Base-by-base conservation (phyloP, 768 basidiomycete genomes). In the Lentinus tigrinus region DNA sequence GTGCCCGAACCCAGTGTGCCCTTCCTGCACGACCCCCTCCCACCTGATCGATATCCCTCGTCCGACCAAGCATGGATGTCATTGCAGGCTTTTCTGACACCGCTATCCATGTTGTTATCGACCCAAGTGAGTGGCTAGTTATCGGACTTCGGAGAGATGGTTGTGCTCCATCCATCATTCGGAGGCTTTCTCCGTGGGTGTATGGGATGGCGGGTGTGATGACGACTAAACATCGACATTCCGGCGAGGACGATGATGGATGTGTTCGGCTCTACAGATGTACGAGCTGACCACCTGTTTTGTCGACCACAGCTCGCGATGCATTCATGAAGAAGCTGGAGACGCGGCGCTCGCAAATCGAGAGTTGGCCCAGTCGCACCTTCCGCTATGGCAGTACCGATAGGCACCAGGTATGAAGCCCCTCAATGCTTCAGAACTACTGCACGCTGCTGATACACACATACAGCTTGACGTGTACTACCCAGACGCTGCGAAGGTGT, bases 401-500 rank as follows among this genome's bases (percentile, higher is more conserved):
- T 31, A 75, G 84, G 34, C 82, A 84, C 58, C 74, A 81, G 71
- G 80, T 79, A 68, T 5, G 72, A 68, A 34, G 56, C 4, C 9
- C 40, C 21, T 16, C 0, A 26, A 38, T 16, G 3, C 26, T 19
- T n/a, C 6, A n/a, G n/a, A n/a, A n/a, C n/a, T n/a, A n/a, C n/a
- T n/a, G n/a, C n/a, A n/a, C n/a, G n/a, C 21, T 53, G 14, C 40
- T 31, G 31, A 31, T 11, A 11, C 31, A 11, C 6, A 24, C 8
- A 16, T 47, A n/a, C 38, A 89, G 86, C 78, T 89, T 31, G 88
- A 89, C 62, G 74, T 88, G 0, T 90, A 88, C 67, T 88, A 85
- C 63, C 87, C 73, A 2, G 37, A 72, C 3, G 48, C 67, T 5
- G 57, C 65, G 11, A 57, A 19, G 0, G 5, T 48, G 1, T 34